phyloP scores from a whole-genome alignment of 1,284 basidiomycete species.

The Schizopora paradoxa region DNA sequence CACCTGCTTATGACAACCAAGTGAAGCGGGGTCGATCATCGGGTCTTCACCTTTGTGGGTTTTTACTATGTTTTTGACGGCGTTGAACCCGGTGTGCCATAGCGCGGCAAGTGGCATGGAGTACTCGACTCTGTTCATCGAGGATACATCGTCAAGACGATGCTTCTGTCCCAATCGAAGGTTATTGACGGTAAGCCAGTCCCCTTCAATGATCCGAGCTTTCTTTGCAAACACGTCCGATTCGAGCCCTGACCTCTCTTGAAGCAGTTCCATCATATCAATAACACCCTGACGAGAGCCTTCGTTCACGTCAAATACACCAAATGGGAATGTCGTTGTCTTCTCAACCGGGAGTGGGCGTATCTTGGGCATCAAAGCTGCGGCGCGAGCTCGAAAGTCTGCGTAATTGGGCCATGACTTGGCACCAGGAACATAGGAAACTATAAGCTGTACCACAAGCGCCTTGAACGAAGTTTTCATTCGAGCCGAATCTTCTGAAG shows the following conservation, averaged over 20 bases:
- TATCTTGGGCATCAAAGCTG: not conserved
- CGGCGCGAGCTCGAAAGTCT: not conserved
- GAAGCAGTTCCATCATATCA: slow-evolving; percentile 17
- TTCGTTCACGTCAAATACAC: slow-evolving; percentile 24
- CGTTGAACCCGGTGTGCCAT: slow-evolving; percentile 21
- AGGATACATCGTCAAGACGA: slow-evolving; percentile 20
- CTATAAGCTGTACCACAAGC: too few relatives aligned
- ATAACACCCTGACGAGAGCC: slow-evolving; percentile 23
- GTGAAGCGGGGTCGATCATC: slow-evolving; percentile 23
- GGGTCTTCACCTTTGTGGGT: slow-evolving; percentile 21
- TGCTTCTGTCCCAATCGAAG: slow-evolving; percentile 21
- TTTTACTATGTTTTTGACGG: slow-evolving; percentile 21
- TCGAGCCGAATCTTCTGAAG: too few relatives aligned
- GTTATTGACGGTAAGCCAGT: slow-evolving; percentile 22
- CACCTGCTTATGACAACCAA: slow-evolving; percentile 23
- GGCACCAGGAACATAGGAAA: too few relatives aligned
- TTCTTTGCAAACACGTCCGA: slow-evolving; percentile 17
- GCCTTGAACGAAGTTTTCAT: too few relatives aligned
- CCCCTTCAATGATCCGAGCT: slow-evolving; percentile 18
- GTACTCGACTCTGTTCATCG: slow-evolving; percentile 15
- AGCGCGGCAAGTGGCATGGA: slow-evolving; percentile 10
- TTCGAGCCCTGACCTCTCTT: slow-evolving; percentile 14
- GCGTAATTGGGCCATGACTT: not conserved
- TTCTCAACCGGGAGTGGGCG: slow-evolving; percentile 21
- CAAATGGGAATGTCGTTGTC: slow-evolving; percentile 23